Conservation (phyloP, 2,329 filamentous ascomycete species). For the Talaromyces sp. region DNA sequence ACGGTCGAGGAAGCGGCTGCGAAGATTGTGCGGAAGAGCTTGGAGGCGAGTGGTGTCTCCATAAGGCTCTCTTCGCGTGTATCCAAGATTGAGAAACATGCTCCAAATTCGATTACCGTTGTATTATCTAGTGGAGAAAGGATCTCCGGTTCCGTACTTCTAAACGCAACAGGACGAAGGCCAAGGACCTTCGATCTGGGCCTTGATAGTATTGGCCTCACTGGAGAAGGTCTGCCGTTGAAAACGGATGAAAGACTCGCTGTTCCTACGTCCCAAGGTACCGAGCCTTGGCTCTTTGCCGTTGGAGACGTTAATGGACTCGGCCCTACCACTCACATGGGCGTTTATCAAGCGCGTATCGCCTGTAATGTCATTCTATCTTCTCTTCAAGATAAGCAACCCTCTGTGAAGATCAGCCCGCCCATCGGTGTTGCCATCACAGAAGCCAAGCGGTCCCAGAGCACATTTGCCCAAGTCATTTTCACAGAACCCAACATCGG, state of each 20-base stretch:
- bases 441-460: not conserved
- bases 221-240: not conserved
- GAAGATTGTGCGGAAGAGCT: not conserved
- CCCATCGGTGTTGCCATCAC: not conserved
- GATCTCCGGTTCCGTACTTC: not conserved
- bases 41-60: not conserved
- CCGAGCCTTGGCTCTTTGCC: not conserved
- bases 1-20: not conserved
- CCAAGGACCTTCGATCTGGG: not conserved
- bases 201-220: not conserved
- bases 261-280: not conserved
- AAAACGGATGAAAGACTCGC: not conserved
- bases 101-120: not conserved
- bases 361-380: not conserved
- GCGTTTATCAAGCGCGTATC: not conserved
- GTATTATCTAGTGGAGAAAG: not conserved
- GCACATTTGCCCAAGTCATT: not conserved
- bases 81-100: not conserved
- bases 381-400: not conserved
- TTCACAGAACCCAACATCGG: constrained; percentile 2
- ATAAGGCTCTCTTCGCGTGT: not conserved
- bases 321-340: constrained; percentile 1
- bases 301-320: not conserved
- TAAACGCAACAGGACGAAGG: not conserved
- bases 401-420: not conserved